Percentiles rank a stretch among this genome's conserved stretches.
These are phyloP conservation scores for Calonectria henricotiae DNA, from an alignment of 2,329 filamentous ascomycete species.

Conservation along the genomic window DNA sequence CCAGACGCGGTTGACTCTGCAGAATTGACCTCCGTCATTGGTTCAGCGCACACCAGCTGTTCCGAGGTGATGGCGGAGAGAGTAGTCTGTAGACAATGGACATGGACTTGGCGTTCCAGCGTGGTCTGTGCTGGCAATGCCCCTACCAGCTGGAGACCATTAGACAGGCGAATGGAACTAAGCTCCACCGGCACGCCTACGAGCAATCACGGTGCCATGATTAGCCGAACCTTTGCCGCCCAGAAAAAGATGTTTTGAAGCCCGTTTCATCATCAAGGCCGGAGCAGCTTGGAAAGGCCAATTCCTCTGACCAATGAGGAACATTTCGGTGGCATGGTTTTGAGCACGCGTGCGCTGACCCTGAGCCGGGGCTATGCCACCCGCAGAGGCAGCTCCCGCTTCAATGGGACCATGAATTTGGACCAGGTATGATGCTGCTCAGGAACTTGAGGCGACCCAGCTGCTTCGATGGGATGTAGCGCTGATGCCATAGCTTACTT, in stretches of 20 bases:
- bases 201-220: not conserved
- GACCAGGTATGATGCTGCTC: conserved; percentile 67
- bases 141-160: not conserved
- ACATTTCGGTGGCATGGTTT: conserved; percentile 51
- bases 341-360: conserved; percentile 50
- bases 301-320: conserved; percentile 41
- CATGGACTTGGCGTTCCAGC: not conserved
- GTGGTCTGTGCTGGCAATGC: conserved; percentile 18
- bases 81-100: not conserved
- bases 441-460: not conserved
- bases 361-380: conserved; percentile 58
- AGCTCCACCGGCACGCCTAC: conserved; percentile 13
- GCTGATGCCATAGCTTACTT: conserved; percentile 51
- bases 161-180: not conserved
- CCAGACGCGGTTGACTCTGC: not conserved
- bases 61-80: not conserved
- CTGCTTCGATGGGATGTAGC: not conserved
- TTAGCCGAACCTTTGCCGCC: conserved; percentile 38
- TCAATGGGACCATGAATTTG: conserved; percentile 66
- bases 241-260: conserved; percentile 40
- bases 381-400: conserved; percentile 51
- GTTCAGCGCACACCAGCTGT: conserved; percentile 4
- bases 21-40: conserved; percentile 38
- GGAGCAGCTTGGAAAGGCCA: conserved; percentile 32
- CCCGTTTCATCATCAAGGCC: conserved; percentile 43